phyloP scores from a whole-genome alignment of 306 rosid genomes.

The Delonix regia region DNA sequence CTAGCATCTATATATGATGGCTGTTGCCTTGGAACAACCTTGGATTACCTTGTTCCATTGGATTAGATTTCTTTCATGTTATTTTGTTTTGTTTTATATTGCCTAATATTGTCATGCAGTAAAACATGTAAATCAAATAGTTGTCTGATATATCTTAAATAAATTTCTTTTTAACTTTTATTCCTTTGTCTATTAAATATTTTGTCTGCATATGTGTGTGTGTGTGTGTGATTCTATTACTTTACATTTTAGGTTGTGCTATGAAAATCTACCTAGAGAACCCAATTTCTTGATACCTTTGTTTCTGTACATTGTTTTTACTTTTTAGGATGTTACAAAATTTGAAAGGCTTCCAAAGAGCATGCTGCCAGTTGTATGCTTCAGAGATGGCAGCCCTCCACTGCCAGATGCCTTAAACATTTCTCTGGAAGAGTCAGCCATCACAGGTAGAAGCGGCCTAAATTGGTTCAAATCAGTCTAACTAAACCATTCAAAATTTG shows the following conservation, averaged over 20 bases:
- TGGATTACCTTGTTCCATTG: constrained; percentile 1
- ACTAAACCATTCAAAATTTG: constrained; percentile 14
- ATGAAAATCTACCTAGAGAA: constrained; percentile 9
- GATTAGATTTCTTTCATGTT: constrained; percentile 14
- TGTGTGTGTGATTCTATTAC: not conserved
- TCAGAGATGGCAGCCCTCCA: constrained; percentile 93
- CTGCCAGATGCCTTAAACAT: constrained; percentile 72
- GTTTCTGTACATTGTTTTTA: constrained; percentile 30
- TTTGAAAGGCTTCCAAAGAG: constrained; percentile 58
- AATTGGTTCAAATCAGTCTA: constrained; percentile 26
- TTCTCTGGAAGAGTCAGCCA: constrained; percentile 58
- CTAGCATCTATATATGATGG: constrained; percentile 19
- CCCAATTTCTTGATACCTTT: constrained; percentile 5
- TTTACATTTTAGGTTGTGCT: constrained; percentile 11
- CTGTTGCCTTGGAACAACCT: not conserved
- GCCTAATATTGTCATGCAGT: constrained; percentile 10
- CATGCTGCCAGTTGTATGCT: constrained; percentile 71
- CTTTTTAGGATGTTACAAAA: constrained; percentile 59
- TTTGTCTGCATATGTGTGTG: not conserved
- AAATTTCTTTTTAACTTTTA: not conserved
- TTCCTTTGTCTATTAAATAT: not conserved
- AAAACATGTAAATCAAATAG: constrained; percentile 18
- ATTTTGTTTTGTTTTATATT: not conserved
- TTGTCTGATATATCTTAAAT: constrained; percentile 26
- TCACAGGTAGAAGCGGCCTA: constrained; percentile 43